These are phyloP conservation scores for Brettanomyces sp. DNA, from an alignment of 805 yeast species.

Conservation along the genomic window DNA sequence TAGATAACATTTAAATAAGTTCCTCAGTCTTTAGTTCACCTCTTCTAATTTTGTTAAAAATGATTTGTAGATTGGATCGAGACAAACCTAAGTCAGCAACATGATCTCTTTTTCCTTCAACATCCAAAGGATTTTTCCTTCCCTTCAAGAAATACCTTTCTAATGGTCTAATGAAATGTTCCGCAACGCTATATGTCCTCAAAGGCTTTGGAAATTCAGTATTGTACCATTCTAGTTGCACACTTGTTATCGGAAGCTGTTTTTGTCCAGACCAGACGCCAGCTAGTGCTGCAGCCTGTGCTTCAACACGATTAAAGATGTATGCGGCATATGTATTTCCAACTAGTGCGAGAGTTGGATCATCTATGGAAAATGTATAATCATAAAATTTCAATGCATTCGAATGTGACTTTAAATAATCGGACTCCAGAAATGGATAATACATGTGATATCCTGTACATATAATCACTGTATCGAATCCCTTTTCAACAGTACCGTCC, in stretches of 20 bases:
- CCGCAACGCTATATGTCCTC: conserved; percentile 1
- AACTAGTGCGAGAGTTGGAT: conserved; percentile 34
- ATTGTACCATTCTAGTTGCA: conserved; percentile 24
- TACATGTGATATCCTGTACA: conserved; percentile 44
- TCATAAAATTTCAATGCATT: conserved; percentile 11
- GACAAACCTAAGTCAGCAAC: conserved; percentile 5
- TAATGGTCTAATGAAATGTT: conserved; percentile 9
- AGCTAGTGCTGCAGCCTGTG: conserved; percentile 42
- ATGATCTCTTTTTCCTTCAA: conserved; percentile 9
- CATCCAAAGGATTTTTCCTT: conserved; percentile 12
- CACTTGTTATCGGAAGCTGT: conserved; percentile 31
- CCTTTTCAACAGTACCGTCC: conserved; percentile 24
- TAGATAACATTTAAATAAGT: too few species aligned
- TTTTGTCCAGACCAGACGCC: conserved; percentile 42
- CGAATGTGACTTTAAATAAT: conserved; percentile 4
- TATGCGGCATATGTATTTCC: conserved; percentile 35
- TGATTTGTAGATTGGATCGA: too few species aligned
- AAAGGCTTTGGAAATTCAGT: neutral
- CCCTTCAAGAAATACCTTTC: conserved; percentile 3
- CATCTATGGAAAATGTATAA: conserved; percentile 30
- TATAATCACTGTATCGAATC: conserved; percentile 33
- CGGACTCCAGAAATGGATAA: conserved; percentile 29
- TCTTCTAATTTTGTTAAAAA: too few species aligned
- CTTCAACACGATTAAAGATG: conserved; percentile 40
- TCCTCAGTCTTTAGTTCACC: too few species aligned